Base-by-base conservation (phyloP, 805 yeast genomes). In the Candida nemodendra region DNA sequence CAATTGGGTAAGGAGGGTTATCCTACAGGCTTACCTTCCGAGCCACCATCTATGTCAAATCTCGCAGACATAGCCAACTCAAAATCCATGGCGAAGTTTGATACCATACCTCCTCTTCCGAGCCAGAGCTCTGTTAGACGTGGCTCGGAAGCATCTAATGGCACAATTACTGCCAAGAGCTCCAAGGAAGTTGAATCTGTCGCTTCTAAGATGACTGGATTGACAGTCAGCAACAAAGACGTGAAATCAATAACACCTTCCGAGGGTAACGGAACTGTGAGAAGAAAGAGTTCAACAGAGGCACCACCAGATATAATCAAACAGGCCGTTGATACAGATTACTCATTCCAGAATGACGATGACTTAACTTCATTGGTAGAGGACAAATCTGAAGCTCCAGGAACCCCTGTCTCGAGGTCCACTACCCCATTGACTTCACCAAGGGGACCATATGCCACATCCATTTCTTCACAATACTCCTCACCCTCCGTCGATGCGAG, bases 1-100 rank as follows among this genome's bases (percentile, higher is more conserved):
- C 65, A 58, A 27, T 61, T 61, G 26, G 52, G 53, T 9, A 54
- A 41, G 4, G 42, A 41, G 17, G 32, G 30, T 28, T 28, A 36
- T 34, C 43, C 46, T 26, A 54, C 22, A 28, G 48, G 49, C 23
- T 26, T 39, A 27, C 27, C 44, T 12, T 39, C 59, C n/a, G 66
- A 60, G 38, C 68, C 71, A 17, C 86, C 85, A 13, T 78, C 84
- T 16, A 64, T 79, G 61, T 78, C 84, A 8, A 80, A 78, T 50
- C 64, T 81, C 53, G 84, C 84, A 2, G 81, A 77, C 36, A 55
- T 64, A 32, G 67, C 68, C 33, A 58, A 61, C 39, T 62, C 67
- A 18, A 50, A 50, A 45, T 58, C 62, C 19, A 57, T 56, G 58
- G 46, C 50, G 44, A 50, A 48, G 34, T 45, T 56, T 31, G 56